Conservation (phyloP, 1,284 basidiomycete genomes). For the Melampsora larici-populina region DNA sequence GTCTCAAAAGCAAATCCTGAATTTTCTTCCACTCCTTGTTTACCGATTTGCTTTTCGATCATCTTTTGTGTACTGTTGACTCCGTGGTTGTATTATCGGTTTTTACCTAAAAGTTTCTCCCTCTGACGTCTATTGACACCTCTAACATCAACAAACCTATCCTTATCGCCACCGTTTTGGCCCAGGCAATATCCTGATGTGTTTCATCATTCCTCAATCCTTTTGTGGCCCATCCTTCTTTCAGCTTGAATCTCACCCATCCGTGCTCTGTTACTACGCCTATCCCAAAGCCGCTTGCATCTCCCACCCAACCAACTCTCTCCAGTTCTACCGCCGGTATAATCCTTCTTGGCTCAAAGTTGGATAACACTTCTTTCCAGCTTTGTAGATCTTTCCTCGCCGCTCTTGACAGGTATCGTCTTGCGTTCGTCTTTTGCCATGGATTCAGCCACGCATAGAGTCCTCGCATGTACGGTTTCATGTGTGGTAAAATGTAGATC, state of each 20-base stretch:
- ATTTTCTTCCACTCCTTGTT: too few relatives aligned
- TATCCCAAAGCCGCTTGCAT: too few relatives aligned
- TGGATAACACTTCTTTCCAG: background rate
- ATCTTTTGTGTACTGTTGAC: too few relatives aligned
- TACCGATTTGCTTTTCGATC: too few relatives aligned
- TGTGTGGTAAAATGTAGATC: too few relatives aligned
- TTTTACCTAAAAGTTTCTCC: too few relatives aligned
- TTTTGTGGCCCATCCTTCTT: background rate
- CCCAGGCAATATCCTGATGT: background rate
- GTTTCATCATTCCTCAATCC: too few relatives aligned
- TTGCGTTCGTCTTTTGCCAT: background rate
- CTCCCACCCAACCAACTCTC: too few relatives aligned
- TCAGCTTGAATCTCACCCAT: background rate
- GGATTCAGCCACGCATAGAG: background rate
- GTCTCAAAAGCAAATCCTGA: too few relatives aligned
- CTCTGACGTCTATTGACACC: background rate
- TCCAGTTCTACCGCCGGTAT: background rate
- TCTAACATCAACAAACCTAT: background rate
- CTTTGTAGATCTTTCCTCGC: background rate
- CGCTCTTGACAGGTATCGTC: background rate
- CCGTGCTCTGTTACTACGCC: too few relatives aligned
- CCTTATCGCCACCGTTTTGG: constrained; percentile 3
- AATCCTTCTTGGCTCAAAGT: constrained; percentile 7
- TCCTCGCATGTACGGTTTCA: too few relatives aligned
- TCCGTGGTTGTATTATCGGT: too few relatives aligned